Conservation (phyloP, 2,329 filamentous ascomycete genomes). For the Mariannaea elegans region DNA sequence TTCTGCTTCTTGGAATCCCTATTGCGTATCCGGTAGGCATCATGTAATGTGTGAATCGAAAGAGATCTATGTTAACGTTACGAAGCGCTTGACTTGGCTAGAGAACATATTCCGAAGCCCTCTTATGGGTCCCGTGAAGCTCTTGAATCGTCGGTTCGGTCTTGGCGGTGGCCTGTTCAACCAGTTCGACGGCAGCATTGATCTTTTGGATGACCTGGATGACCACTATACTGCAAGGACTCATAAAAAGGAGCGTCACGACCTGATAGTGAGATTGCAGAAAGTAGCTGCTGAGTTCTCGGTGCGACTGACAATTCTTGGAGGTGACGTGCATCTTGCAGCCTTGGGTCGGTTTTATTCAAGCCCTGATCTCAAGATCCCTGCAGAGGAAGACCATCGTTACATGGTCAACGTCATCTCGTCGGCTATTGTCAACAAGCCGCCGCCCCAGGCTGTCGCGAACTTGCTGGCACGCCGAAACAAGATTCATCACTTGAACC, state of each 20-base stretch:
- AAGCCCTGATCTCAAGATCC: slow-evolving; percentile 79
- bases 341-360: slow-evolving; percentile 95
- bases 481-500: slow-evolving; percentile 76
- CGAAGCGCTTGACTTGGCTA: slow-evolving; percentile 87
- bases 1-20: slow-evolving; percentile 87
- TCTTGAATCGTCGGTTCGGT: slow-evolving; percentile 90
- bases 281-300: slow-evolving; percentile 85
- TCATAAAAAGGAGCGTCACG: slow-evolving; percentile 87
- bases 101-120: slow-evolving; percentile 92
- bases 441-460: slow-evolving; percentile 85
- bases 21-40: slow-evolving; percentile 78
- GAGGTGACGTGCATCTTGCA: slow-evolving; percentile 92
- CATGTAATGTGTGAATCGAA: slow-evolving; percentile 41
- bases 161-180: slow-evolving; percentile 89
- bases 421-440: slow-evolving; percentile 95
- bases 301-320: slow-evolving; percentile 88
- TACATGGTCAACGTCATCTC: slow-evolving; percentile 97
- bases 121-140: slow-evolving; percentile 85
- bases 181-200: slow-evolving; percentile 91
- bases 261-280: slow-evolving; percentile 83
- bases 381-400: slow-evolving; percentile 83
- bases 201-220: slow-evolving; percentile 91
- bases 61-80: slow-evolving; percentile 18
- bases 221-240: slow-evolving; percentile 95
- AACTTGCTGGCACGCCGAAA: slow-evolving; percentile 92